These are phyloP conservation scores for Mycogone perniciosa DNA, from an alignment of 2,329 filamentous ascomycete species.

Conservation along the genomic window DNA sequence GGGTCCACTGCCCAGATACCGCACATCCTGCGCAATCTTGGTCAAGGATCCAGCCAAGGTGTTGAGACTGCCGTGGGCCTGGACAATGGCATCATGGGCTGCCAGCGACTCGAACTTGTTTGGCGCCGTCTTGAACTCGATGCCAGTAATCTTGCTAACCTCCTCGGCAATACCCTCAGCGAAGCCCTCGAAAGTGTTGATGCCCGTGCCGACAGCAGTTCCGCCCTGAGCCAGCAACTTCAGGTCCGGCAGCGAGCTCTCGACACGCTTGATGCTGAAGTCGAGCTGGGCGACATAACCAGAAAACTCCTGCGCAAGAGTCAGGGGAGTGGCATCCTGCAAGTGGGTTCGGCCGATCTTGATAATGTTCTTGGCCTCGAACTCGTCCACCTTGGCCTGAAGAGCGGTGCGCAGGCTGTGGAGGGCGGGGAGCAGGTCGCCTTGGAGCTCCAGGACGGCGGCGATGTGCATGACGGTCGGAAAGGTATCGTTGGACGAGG, in stretches of 20 bases:
- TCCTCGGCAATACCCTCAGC: conserved; percentile 88
- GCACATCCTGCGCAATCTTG: conserved; percentile 98
- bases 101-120: conserved; percentile 99
- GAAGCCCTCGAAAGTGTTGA: conserved; percentile 97
- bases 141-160: conserved; percentile 87
- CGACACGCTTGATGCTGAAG: conserved; percentile 79
- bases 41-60: conserved; percentile 85
- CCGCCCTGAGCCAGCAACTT: conserved; percentile 88
- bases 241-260: conserved; percentile 76
- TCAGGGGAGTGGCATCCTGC: conserved; percentile 93
- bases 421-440: conserved; percentile 75
- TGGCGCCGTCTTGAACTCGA: conserved; percentile 88
- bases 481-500: conserved; percentile 98
- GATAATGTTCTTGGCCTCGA: conserved; percentile 82
- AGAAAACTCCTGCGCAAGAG: conserved; percentile 94
- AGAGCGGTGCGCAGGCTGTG: conserved; percentile 76
- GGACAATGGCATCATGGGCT: conserved; percentile 91
- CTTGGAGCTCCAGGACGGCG: conserved; percentile 86
- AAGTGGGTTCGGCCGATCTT: conserved; percentile 98
- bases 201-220: conserved; percentile 91
- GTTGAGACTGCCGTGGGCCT: conserved; percentile 90
- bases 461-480: conserved; percentile 99
- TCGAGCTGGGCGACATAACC: conserved; percentile 95
- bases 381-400: conserved; percentile 82
- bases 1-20: conserved; percentile 92